These are phyloP conservation scores for Colletotrichum godetiae DNA, from an alignment of 2,329 filamentous ascomycete genomes.

Conservation along the genomic window DNA sequence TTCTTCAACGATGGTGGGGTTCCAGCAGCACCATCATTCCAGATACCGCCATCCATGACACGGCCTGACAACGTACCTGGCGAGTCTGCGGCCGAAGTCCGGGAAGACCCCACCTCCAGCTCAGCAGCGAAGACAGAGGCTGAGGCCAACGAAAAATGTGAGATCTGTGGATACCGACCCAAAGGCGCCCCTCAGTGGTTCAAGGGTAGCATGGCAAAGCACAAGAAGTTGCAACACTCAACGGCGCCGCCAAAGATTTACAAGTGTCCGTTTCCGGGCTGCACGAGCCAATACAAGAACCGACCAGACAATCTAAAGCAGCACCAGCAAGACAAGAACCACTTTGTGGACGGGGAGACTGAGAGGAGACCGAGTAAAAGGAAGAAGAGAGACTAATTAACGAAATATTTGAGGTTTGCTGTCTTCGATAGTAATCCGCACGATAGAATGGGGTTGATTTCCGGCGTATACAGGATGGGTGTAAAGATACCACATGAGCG, in stretches of 20 bases:
- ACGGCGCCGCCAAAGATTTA: constrained; percentile 61
- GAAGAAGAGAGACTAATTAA: constrained; percentile 51
- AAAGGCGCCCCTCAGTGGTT: constrained; percentile 70
- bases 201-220: constrained; percentile 68
- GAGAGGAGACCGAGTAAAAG: constrained; percentile 57
- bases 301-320: constrained; percentile 66
- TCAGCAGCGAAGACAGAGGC: constrained; percentile 50
- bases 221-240: constrained; percentile 66
- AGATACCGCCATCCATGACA: neutral
- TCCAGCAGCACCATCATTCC: neutral
- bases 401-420: constrained; percentile 5
- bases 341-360: constrained; percentile 59
- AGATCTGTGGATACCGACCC: constrained; percentile 65
- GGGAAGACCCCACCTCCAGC: constrained; percentile 13
- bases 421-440: constrained; percentile 7
- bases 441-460: neutral
- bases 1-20: neutral
- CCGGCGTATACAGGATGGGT: neutral
- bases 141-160: constrained; percentile 59
- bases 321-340: constrained; percentile 67
- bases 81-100: neutral
- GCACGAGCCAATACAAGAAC: constrained; percentile 66
- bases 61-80: neutral
- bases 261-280: constrained; percentile 64
- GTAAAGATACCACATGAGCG: neutral